Base-by-base conservation (phyloP, 2,329 filamentous ascomycete species). In the Cordyceps militaris region DNA sequence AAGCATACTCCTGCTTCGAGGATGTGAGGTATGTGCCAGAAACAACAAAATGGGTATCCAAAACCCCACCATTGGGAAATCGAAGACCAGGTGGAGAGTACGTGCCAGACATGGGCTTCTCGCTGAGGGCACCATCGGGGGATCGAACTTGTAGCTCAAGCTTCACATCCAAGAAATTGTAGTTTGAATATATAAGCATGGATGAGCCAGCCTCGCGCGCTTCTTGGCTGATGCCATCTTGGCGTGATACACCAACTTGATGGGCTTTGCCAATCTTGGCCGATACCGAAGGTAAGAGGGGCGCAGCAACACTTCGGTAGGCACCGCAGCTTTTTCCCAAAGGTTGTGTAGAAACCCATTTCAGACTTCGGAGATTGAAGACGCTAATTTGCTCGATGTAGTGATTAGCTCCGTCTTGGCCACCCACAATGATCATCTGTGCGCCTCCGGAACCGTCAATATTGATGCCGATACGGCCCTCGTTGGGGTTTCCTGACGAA, bases 351-450 rank as follows among this genome's bases (percentile, higher is more conserved):
- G 89, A 90, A 1, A 91, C 96, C 94, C 94, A 99, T 73, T 94
- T 96, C 60, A 97, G 75, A 69, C 91, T 97, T 50, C 94, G 84
- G 26, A 99, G 78, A 67, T 99, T 99, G 78, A 99, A 99, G 3
- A 99, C 91, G 69, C 91, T 97, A 62, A 99, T 95, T 72, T 99
- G 91, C 72, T 99, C 93, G 64, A 99, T 99, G 69, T 99, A 99
- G 70, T 96, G 92, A 70, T 99, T 99, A n/a, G 88, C 87, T 56
- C 89, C 94, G 68, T 99, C 94, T 71, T 99, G 94, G 0, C 94
- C 94, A 60, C 94, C 94, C 8, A 97, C 92, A 14, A 99, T 87
- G 6, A 99, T 83, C 93, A 99, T 97, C 71, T 99, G 93, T 1
- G 94, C 91, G 32, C 94, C 94, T 16, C 94, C 94, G 21, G 85